Base-by-base conservation (phyloP, 345 rosid genomes). In the Dovyalis caffra region DNA sequence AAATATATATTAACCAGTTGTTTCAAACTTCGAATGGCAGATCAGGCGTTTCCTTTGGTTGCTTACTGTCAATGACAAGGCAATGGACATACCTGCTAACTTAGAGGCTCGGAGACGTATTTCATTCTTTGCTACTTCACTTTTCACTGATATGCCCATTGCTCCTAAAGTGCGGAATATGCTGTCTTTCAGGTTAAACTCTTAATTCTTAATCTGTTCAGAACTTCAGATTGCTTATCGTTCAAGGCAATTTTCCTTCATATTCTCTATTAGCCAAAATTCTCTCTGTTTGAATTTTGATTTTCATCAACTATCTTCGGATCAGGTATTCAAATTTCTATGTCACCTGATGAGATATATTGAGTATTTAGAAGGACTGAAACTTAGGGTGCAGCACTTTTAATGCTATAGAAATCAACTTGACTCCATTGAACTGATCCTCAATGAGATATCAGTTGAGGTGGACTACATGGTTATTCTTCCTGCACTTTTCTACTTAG, bases 51-150 rank as follows among this genome's bases (percentile, higher is more conserved):
- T 91, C 74, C 88, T 85, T 70, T 84, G 91, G 81, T 76, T 95
- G 86, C 86, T 95, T 79, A 90, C 92, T 20, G 80, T 89, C 83
- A 89, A 83, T 86, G 99, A 95, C 78, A 86, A 85, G 79, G 97
- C 97, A 71, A 86, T 91, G 92, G 97, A 92, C 81, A 82, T 95
- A 77, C 99, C 99, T 68, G 83, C 81, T 35, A 95, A 95, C 75
- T 72, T 95, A 77, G 97, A 95, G 43, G 99, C 97, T 77, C 86
- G 86, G 57, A 86, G 97, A 67, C 97, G 97, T 56, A 79, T 95
- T 70, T 92, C 97, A 53, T 95, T 92, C 87, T 95, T 92, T 81
- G 97, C 97, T 73, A 92, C 99, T 78, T 95, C 99, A 38, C 92
- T 95, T 78, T 95, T 95, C 81, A 91, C 90, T 89, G 89, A 88